A percentile compares a stretch with the other conserved stretches of the same genome.
Evolutionary conservation across 208 protist genomes (phyloP).

Genomic region (Herpetomonas tarakana): DNA sequence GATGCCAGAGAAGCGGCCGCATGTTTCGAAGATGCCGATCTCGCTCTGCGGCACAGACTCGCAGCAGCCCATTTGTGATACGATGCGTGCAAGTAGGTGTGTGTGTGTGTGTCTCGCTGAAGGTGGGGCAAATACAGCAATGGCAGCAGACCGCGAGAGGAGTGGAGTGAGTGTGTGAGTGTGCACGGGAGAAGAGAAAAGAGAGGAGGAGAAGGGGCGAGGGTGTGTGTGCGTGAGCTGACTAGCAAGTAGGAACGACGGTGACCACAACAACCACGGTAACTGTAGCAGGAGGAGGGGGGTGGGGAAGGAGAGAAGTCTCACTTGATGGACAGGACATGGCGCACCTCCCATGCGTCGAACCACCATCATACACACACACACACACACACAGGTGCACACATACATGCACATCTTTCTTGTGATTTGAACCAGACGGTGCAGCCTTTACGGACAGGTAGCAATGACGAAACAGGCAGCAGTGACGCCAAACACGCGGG

Average conservation of each 20-base stretch:
- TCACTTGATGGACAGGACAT: too few relatives aligned
- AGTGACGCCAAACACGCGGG: slow-evolving; percentile 20
- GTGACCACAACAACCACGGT: background rate
- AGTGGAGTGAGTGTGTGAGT: too few relatives aligned
- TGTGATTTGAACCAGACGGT: too few relatives aligned
- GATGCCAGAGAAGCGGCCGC: slow-evolving; percentile 41
- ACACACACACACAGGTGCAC: too few relatives aligned
- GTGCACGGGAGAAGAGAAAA: slow-evolving; percentile 1
- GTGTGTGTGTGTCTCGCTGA: slow-evolving; percentile 1
- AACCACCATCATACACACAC: too few relatives aligned
- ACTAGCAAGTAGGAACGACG: background rate
- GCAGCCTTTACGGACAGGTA: too few relatives aligned
- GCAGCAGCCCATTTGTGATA: slow-evolving; percentile 34
- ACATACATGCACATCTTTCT: too few relatives aligned
- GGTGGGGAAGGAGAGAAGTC: too few relatives aligned
- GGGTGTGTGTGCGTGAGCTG: slow-evolving; percentile 7
- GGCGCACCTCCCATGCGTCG: too few relatives aligned
- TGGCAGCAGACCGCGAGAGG: background rate
- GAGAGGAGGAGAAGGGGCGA: background rate
- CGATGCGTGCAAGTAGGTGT: background rate
- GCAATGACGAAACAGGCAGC: slow-evolving; percentile 3
- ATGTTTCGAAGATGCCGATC: slow-evolving; percentile 63
- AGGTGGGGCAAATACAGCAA: background rate
- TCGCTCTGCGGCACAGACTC: slow-evolving; percentile 47
- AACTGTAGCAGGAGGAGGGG: too few relatives aligned